Conservation (phyloP, 2,329 filamentous ascomycete species). For the Penicillium psychrosexuale region DNA sequence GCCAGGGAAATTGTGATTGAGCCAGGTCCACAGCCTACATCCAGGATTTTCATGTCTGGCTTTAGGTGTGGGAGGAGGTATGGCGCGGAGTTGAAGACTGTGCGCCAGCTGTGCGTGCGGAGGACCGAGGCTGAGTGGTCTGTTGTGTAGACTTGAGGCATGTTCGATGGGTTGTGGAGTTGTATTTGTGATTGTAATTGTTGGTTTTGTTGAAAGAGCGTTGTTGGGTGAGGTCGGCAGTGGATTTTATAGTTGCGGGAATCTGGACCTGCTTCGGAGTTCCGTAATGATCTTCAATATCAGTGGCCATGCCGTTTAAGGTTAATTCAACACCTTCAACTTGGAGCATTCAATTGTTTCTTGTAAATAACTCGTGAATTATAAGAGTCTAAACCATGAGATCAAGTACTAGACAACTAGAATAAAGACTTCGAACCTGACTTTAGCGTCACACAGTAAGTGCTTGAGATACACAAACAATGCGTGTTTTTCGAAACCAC, state of each 20-base stretch:
- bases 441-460: not conserved
- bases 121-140: constrained; percentile 40
- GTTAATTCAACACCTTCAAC: not conserved
- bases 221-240: not conserved
- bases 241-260: not conserved
- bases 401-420: no score
- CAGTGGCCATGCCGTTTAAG: not conserved
- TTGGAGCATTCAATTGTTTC: not conserved
- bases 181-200: not conserved
- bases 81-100: constrained; percentile 36
- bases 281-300: not conserved
- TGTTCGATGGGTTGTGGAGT: not conserved
- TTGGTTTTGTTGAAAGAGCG: not conserved
- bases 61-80: constrained; percentile 41
- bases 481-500: not conserved
- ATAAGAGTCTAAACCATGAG: no score
- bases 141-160: constrained; percentile 35
- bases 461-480: not conserved
- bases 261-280: not conserved
- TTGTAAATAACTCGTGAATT: not conserved
- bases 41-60: constrained; percentile 39
- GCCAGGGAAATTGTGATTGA: constrained; percentile 45
- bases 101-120: constrained; percentile 37
- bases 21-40: constrained; percentile 47
- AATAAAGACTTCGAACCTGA: no score